phyloP scores from a whole-genome alignment of 192 early-diverging fungal genomes.

The Cetraspora pellucida region DNA sequence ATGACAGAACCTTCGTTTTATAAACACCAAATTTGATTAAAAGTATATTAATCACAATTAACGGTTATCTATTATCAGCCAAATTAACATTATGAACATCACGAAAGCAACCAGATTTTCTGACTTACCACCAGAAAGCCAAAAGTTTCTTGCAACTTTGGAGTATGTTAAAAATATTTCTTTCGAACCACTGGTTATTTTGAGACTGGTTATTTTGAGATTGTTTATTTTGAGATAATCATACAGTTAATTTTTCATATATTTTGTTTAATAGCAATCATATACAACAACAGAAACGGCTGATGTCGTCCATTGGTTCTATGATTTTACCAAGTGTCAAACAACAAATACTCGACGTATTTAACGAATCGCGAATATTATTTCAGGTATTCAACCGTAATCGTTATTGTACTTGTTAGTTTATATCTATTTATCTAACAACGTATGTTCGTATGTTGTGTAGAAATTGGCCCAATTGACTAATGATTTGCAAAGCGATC shows the following conservation, averaged over 20 bases:
- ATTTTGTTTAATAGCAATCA: not conserved
- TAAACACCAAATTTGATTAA: too few species aligned
- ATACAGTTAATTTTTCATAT: not conserved
- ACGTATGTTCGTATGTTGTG: not conserved
- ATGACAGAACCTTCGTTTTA: too few species aligned
- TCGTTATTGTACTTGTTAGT: not conserved
- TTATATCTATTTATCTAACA: not conserved
- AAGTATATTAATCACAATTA: too few species aligned
- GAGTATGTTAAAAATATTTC: conserved; percentile 5
- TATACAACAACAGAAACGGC: conserved; percentile 4
- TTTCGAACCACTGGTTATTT: too few species aligned
- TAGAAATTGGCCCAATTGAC: conserved; percentile 7
- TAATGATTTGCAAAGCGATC: conserved; percentile 2
- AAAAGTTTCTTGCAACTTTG: conserved; percentile 2
- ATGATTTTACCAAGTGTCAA: conserved; percentile 4
- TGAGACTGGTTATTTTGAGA: not conserved
- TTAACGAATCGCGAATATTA: conserved; percentile 1
- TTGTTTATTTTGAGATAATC: not conserved
- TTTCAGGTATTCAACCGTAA: conserved; percentile 4
- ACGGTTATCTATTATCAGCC: not conserved
- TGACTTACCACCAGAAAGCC: not conserved
- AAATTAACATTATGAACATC: not conserved
- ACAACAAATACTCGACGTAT: not conserved
- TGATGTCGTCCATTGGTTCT: not conserved
- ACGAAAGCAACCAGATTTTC: conserved; percentile 17